Conservation (phyloP, 129 eudicot genomes). For the Kitagawia praeruptora region DNA sequence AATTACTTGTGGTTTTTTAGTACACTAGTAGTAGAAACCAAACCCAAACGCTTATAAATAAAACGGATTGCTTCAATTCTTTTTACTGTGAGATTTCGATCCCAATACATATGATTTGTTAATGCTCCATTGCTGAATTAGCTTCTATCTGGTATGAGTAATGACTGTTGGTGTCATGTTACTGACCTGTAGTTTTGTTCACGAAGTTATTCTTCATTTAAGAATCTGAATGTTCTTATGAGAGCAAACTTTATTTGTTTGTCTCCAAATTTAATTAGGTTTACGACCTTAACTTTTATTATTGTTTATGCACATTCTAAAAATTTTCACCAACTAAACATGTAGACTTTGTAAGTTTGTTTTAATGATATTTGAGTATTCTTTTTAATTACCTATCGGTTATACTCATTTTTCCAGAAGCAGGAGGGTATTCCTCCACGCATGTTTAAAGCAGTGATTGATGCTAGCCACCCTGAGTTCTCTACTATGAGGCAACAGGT, state of each 20-base stretch:
- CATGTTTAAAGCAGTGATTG: conserved; percentile 91
- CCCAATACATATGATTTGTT: no score
- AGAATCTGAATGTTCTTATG: neutral
- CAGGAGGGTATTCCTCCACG: conserved; percentile 93
- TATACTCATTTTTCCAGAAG: conserved; percentile 42
- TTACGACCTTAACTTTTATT: neutral
- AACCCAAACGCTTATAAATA: no score
- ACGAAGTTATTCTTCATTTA: conserved; percentile 21
- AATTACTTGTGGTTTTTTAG: no score
- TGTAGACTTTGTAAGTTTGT: neutral
- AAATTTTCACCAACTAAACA: neutral
- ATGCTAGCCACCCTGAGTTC: conserved; percentile 95
- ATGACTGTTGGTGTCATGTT: neutral
- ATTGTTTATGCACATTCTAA: neutral
- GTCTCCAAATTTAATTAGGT: neutral
- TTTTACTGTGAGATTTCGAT: no score
- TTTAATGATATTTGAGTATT: neutral
- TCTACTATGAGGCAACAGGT: conserved; percentile 99
- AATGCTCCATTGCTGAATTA: no score
- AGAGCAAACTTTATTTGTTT: neutral
- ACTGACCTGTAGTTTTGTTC: conserved; percentile 9
- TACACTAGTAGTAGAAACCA: no score
- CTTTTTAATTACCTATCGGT: neutral
- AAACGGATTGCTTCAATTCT: no score
- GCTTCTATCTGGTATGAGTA: no score